Conservation (phyloP, 345 rosid species). For the Raphanus raphanistrum region DNA sequence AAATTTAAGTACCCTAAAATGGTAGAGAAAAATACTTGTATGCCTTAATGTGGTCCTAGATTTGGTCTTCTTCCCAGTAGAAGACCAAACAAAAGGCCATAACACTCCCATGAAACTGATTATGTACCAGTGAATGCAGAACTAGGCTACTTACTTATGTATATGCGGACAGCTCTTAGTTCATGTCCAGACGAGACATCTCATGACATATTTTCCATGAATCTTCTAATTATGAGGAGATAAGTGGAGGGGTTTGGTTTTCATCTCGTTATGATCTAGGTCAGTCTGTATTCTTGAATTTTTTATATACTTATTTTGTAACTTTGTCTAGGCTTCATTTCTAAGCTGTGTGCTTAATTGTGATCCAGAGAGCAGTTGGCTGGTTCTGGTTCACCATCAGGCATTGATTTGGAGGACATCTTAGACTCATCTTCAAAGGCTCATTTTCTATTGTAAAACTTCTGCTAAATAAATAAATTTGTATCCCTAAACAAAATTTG, state of each 20-base stretch:
- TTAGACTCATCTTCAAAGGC: background rate
- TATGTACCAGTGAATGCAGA: conserved; percentile 33
- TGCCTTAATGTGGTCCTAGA: conserved; percentile 38
- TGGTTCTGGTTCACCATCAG: conserved; percentile 17
- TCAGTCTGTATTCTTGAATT: conserved; percentile 15
- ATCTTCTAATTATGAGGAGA: conserved; percentile 15
- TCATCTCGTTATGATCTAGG: conserved; percentile 18
- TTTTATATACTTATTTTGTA: background rate
- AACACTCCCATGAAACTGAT: conserved; percentile 18
- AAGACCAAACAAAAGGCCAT: background rate
- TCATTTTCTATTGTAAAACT: conserved; percentile 13
- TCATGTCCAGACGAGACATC: conserved; percentile 18
- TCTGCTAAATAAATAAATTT: conserved; percentile 6
- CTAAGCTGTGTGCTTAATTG: conserved; percentile 8
- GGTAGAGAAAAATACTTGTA: conserved; percentile 42
- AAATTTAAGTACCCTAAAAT: conserved; percentile 57
- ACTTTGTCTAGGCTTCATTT: background rate
- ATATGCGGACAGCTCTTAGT: conserved; percentile 14
- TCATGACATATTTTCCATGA: conserved; percentile 18
- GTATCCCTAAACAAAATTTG: conserved; percentile 8
- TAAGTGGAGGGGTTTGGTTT: conserved; percentile 14
- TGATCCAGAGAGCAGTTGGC: conserved; percentile 28
- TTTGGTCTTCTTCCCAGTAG: conserved; percentile 2
- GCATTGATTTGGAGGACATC: background rate
- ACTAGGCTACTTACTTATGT: conserved; percentile 22